Conservation (phyloP, 164 flowering plant species). For the Magnolia changhungtana region DNA sequence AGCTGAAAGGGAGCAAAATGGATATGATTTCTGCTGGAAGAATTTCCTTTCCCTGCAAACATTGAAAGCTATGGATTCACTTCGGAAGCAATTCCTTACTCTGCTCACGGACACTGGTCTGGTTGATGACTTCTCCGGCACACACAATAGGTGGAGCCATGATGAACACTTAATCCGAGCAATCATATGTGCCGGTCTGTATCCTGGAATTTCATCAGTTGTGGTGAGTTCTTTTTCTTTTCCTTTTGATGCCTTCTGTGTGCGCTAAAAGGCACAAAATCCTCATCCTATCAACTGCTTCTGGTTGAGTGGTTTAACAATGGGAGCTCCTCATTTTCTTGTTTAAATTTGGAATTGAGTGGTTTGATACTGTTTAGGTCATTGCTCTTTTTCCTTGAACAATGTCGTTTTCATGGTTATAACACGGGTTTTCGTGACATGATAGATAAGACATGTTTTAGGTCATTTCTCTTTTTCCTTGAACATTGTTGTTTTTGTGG, state of each 20-base stretch:
- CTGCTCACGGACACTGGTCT: constrained; percentile 76
- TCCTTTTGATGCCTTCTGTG: background rate
- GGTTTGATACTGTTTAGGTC: background rate
- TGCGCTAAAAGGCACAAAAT: background rate
- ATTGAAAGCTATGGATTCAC: constrained; percentile 88
- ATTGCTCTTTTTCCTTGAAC: background rate
- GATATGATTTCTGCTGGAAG: constrained; percentile 89
- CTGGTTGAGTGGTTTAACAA: background rate
- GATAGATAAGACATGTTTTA: too few relatives aligned
- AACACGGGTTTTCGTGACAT: too few relatives aligned
- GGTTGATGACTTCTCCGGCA: constrained; percentile 44
- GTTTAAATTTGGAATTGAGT: background rate
- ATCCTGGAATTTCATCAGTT: constrained; percentile 91
- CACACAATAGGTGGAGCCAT: constrained; percentile 56
- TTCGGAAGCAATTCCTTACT: constrained; percentile 66
- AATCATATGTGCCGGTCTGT: constrained; percentile 83
- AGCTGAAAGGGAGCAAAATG: constrained; percentile 60
- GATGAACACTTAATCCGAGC: constrained; percentile 78
- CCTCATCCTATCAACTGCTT: background rate
- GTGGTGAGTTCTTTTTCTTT: constrained; percentile 51
- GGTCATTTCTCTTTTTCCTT: too few relatives aligned
- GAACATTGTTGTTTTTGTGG: too few relatives aligned
- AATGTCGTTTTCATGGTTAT: background rate
- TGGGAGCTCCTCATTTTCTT: background rate
- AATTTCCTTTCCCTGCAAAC: constrained; percentile 89